Percentiles rank a stretch among this genome's conserved stretches.
Conservation (phyloP, 1,139 yeast genomes). For the Yamadazyma trypodendri region DNA sequence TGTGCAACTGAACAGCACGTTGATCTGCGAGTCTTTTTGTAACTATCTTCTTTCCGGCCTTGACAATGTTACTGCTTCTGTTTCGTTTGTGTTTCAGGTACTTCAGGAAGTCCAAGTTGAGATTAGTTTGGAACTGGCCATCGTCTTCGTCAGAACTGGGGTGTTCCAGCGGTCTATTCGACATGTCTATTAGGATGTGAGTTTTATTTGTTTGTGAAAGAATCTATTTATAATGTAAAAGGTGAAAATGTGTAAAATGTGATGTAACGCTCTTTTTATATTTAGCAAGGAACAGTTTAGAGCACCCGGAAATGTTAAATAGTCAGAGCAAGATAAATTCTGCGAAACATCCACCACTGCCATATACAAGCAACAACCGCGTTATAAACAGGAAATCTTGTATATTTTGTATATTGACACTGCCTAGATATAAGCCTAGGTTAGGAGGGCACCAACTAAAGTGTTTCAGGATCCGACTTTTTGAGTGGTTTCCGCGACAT, state of each 20-base stretch:
- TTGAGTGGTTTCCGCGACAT: neutral
- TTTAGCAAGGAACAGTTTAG: no score
- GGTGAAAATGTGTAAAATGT: no score
- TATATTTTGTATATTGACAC: neutral
- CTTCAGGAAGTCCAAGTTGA: slow-evolving; percentile 12
- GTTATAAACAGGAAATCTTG: no score
- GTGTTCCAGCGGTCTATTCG: neutral
- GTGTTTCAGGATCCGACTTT: neutral
- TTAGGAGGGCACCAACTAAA: no score
- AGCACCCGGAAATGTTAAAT: no score
- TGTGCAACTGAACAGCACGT: slow-evolving; percentile 30
- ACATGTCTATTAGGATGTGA: no score
- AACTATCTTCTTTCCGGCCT: slow-evolving; percentile 33
- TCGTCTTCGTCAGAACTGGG: slow-evolving; percentile 19
- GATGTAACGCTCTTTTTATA: no score
- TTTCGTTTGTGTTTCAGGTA: slow-evolving; percentile 11
- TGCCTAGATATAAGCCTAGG: no score
- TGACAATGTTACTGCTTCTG: slow-evolving; percentile 21
- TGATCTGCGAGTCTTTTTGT: slow-evolving; percentile 20
- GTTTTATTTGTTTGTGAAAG: no score
- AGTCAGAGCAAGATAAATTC: neutral
- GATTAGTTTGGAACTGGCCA: slow-evolving; percentile 14
- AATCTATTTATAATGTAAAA: no score
- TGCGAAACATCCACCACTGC: no score
- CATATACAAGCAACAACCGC: neutral